Evolutionary conservation across 2,329 filamentous ascomycete genomes (phyloP), one percentile per base, ranked within the genome.

Genomic region (Rhynchosporium secalis): DNA sequence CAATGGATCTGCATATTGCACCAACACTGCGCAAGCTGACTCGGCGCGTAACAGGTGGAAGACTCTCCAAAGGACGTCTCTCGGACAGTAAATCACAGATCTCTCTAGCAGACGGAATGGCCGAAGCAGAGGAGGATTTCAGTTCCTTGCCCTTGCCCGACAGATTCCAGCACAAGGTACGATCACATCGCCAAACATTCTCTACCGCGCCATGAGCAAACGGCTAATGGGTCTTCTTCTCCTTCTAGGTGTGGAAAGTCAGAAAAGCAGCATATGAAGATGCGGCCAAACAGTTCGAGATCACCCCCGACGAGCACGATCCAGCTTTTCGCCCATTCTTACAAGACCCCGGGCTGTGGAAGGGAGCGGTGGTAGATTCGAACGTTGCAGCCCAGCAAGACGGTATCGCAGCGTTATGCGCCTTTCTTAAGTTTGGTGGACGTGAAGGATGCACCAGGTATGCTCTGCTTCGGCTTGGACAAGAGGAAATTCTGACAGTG

Each of bases 381-480:
- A 99, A 99, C 72, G 95, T 99, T 62, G 95, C 94, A 20, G 95
- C 96, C 40, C 95, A 99, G 76, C 89, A 96, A 77, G 96, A 99
- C 70, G 95, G 91, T 65, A 85, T 99, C 54, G 87, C 85, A 54
- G 90, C 94, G 43, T 85, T 96, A 71, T 96, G 92, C 77, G 88
- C 92, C 1, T 99, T 98, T 75, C 82, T 99, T 62, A 94, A 98
- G 73, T 96, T 90, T 72, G 92, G 92, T 63, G 92, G 94, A 60
- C 82, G 85, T 62, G 89, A 96, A 69, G 88, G 89, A 62, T 90
- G 89, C 72, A 81, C 87, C 68, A 87, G 91, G 80, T 86, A 77
- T 67, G 77, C 57, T 60, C 41, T 43, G 20, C 12, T 15, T 6
- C 15, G 8, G 7, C 41, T n/a, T 5, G 41, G 12, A 3, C 5